A percentile compares a stretch with the other conserved stretches of the same genome.
These are phyloP conservation scores for Lichtheimia ornata DNA, from an alignment of 371 early-diverging fungal genomes.

Conservation along the genomic window DNA sequence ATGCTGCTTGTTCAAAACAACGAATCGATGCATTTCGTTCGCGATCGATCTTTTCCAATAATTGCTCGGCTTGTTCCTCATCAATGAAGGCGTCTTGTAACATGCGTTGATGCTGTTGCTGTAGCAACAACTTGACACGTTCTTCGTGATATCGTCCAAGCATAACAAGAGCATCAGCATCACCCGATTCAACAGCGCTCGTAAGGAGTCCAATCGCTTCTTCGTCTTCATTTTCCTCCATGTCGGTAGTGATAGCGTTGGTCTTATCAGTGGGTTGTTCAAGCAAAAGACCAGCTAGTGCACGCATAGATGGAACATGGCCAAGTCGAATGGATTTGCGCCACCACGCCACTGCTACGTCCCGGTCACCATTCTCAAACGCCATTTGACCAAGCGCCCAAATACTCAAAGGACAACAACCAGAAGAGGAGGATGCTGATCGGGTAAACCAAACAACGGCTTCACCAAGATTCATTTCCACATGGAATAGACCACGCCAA, in stretches of 20 bases:
- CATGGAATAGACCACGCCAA: conserved; percentile 35
- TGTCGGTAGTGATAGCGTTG: conserved; percentile 1
- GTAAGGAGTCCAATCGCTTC: conserved; percentile 22
- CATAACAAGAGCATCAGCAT: conserved; percentile 38
- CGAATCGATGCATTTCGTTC: conserved; percentile 42
- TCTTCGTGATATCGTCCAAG: conserved; percentile 34
- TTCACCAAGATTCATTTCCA: conserved; percentile 24
- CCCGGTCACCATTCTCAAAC: conserved; percentile 30
- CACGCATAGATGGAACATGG: conserved; percentile 34
- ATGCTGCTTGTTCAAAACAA: conserved; percentile 47
- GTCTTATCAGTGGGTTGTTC: conserved; percentile 1
- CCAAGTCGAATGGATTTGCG: conserved; percentile 39
- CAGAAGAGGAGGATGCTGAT: conserved; percentile 30
- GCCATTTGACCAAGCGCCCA: conserved; percentile 46
- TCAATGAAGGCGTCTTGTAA: conserved; percentile 1
- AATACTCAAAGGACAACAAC: conserved; percentile 17
- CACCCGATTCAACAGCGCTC: conserved; percentile 27
- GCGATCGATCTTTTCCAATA: conserved; percentile 22
- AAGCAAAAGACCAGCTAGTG: conserved; percentile 23
- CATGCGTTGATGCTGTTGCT: conserved; percentile 11
- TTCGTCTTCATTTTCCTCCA: conserved; percentile 3
- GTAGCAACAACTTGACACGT: conserved; percentile 1
- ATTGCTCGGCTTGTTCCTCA: conserved; percentile 14
- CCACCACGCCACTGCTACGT: conserved; percentile 42
- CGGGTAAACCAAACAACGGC: conserved; percentile 38